Evolutionary conservation across 805 yeast genomes (phyloP), one percentile per base, ranked within the genome.

Genomic region (Teunomyces atbi): DNA sequence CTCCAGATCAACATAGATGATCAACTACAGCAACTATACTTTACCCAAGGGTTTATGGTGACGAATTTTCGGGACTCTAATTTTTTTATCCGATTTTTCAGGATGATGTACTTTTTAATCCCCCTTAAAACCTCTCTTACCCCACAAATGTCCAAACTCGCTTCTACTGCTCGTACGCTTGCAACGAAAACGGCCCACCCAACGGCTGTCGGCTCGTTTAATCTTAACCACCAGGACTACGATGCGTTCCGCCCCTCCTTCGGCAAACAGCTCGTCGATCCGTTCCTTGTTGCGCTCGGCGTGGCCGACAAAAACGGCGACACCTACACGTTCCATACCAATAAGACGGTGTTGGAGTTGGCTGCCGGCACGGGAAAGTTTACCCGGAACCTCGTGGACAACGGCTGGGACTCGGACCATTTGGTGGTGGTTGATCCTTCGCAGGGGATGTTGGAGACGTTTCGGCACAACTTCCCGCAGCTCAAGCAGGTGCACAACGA

Each of bases 301-400:
- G 54, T 81, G 16, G 49, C 56, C 1, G 45, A 46, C 3, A n/a
- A 29, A 10, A 44, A 23, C 19, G n/a, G 47, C 1, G 41, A 47
- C n/a, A 19, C 37, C 15, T 47, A 44, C 43, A 42, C n/a, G 5
- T 55, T 56, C 32, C 30, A 48, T 11, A 58, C 57, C 5, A 49
- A 55, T 6, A 67, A 66, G 46, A 53, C 44, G 4, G 59, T 76
- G 6, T 48, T 75, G 32, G 87, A 82, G 43, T 55, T 82, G 16
- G 87, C 84, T 1, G 77, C 79, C 10, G 87, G 86, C 0, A 82
- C 86, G 0, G 86, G 87, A 7, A 81, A 81, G 52, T 82, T 82
- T 65, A 82, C 86, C 1, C 61, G 59, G 21, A 64, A 71, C 36
- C 60, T 82, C 19, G 61, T 66, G 2, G 55, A 58, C 15, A 55